These are phyloP conservation scores for Diaporthe caulivora DNA, from an alignment of 2,329 filamentous ascomycete genomes.

Conservation along the genomic window DNA sequence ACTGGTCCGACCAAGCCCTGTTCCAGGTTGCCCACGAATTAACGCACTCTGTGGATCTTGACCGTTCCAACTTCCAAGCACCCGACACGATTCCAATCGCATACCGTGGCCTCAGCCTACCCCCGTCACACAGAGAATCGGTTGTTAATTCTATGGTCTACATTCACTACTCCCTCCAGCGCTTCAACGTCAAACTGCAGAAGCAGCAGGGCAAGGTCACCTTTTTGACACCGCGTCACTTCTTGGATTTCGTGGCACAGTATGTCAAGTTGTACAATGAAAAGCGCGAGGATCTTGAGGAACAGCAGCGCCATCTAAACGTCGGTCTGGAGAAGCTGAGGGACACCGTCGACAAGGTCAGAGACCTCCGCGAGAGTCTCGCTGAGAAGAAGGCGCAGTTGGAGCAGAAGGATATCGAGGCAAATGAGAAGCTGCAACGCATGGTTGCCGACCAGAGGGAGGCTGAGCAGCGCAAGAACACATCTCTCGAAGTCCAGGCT, in stretches of 20 bases:
- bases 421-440: slow-evolving; percentile 95
- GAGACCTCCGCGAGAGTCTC: slow-evolving; percentile 88
- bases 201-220: slow-evolving; percentile 94
- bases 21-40: slow-evolving; percentile 98
- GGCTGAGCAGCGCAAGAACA: slow-evolving; percentile 90
- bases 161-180: slow-evolving; percentile 93
- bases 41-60: slow-evolving; percentile 95
- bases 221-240: slow-evolving; percentile 95
- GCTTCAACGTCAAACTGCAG: slow-evolving; percentile 87
- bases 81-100: slow-evolving; percentile 94
- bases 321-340: slow-evolving; percentile 97
- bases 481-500: slow-evolving; percentile 88
- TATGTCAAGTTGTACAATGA: slow-evolving; percentile 98
- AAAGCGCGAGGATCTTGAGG: slow-evolving; percentile 97
- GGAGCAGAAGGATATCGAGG: slow-evolving; percentile 93
- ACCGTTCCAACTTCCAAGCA: slow-evolving; percentile 85
- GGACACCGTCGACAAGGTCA: slow-evolving; percentile 97
- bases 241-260: slow-evolving; percentile 97
- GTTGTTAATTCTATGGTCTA: slow-evolving; percentile 99
- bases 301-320: slow-evolving; percentile 98
- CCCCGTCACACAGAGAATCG: slow-evolving; percentile 89
- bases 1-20: slow-evolving; percentile 98
- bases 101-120: slow-evolving; percentile 86
- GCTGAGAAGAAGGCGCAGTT: slow-evolving; percentile 95
- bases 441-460: slow-evolving; percentile 98